Base-by-base conservation (phyloP, 2,329 filamentous ascomycete genomes). In the Gnomoniopsis smithogilvyi region DNA sequence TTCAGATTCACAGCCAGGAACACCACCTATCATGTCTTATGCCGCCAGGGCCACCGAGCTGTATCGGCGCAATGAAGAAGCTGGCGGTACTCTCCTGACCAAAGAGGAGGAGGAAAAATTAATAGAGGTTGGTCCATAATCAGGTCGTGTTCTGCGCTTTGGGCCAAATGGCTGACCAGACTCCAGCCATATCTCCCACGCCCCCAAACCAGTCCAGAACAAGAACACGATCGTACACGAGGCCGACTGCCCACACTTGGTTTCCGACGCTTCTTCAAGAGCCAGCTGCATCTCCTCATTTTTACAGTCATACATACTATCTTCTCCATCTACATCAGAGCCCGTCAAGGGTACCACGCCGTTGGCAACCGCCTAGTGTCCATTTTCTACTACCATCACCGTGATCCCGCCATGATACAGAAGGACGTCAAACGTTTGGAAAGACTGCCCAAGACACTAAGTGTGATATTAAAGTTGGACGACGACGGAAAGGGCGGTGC, bases 301-400 rank as follows among this genome's bases (percentile, higher is more conserved):
- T 92, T 89, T 73, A 80, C 83, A 61, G 67, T 90, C 58, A 79
- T 94, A 65, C 92, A 96, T 69, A 82, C 89, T 63, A 72, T 96
- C 65, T 98, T 96, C 76, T 94, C 91, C 7, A 78, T 98, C 64
- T 96, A 95, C 72, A 88, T 97, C 65, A 89, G 92, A 63, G 75
- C 91, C 60, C 87, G 93, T 59, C 87, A 92, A 70, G 85, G 86
- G 57, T 95, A 92, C 76, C 89, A 94, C 72, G 84, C 88, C 10
- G 81, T 96, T 52, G 80, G 86, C 65, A 90, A 95, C 71, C 87
- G 90, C 61, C 78, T 94, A 64, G 84, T 92, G 55, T 90, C 91
- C 11, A 83, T 98, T 62, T 80, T 96, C 56, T 93, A 94, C 73
- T 95, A 99, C 77, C 96, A 99, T 76, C 95, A 99, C 74, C 90